Conservation (phyloP, 2,329 filamentous ascomycete genomes). For the Mycosphaerella sp. region DNA sequence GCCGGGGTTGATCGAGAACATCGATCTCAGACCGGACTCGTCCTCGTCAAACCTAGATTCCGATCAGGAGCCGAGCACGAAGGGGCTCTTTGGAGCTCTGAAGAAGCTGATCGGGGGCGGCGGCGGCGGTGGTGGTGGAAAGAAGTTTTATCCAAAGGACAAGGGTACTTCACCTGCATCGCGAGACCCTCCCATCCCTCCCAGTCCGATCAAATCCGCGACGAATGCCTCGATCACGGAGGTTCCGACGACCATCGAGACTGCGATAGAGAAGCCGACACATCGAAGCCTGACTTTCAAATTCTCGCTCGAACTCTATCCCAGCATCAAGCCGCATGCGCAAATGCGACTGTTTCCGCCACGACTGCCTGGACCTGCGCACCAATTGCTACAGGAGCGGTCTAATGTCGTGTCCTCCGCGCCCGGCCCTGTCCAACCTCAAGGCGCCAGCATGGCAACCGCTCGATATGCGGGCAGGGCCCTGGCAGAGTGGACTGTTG, state of each 20-base stretch:
- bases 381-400: conserved; percentile 52
- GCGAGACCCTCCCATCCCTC: conserved; percentile 3
- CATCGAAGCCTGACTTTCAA: conserved; percentile 62
- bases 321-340: conserved; percentile 49
- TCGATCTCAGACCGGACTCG: conserved; percentile 27
- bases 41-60: conserved; percentile 25
- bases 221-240: conserved; percentile 5
- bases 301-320: conserved; percentile 64
- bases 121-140: conserved; percentile 16
- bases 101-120: conserved; percentile 31
- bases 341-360: conserved; percentile 60
- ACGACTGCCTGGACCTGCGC: conserved; percentile 63
- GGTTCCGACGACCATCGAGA: conserved; percentile 23
- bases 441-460: conserved; percentile 33
- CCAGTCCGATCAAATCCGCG: conserved; percentile 11
- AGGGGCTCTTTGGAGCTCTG: conserved; percentile 32
- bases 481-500: conserved; percentile 69
- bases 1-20: conserved; percentile 22
- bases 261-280: conserved; percentile 15
- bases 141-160: conserved; percentile 21
- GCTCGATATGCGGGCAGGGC: conserved; percentile 63
- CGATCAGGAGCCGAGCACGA: conserved; percentile 25
- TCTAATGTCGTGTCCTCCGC: conserved; percentile 10
- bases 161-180: conserved; percentile 21
- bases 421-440: conserved; percentile 29